Evolutionary conservation across 805 yeast genomes (phyloP).

Genomic region (Zygotorulaspora chibaensis): DNA sequence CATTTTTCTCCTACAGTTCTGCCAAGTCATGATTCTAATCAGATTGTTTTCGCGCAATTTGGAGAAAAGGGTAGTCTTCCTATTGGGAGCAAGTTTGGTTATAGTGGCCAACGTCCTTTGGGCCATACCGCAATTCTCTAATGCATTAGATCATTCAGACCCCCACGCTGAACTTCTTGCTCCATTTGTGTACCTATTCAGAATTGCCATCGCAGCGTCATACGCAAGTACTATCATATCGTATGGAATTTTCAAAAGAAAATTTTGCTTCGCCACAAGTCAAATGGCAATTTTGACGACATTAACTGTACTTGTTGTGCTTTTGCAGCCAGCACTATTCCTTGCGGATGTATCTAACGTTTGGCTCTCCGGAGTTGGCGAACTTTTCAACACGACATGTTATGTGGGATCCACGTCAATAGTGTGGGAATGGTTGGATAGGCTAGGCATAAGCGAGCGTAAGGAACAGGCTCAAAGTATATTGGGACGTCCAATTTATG

Average conservation of each 20-base stretch:
- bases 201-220: slow-evolving; percentile 66
- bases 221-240: slow-evolving; percentile 62
- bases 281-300: slow-evolving; percentile 52
- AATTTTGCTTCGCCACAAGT: slow-evolving; percentile 43
- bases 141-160: slow-evolving; percentile 12
- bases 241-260: slow-evolving; percentile 48
- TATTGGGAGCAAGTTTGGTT: slow-evolving; percentile 52
- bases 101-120: slow-evolving; percentile 59
- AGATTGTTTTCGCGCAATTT: slow-evolving; percentile 60
- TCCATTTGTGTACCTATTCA: slow-evolving; percentile 66
- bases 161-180: slow-evolving; percentile 54
- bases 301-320: slow-evolving; percentile 50
- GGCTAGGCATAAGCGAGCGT: slow-evolving; percentile 53
- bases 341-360: slow-evolving; percentile 71
- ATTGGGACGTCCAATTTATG: slow-evolving; percentile 69
- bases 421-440: slow-evolving; percentile 84
- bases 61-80: slow-evolving; percentile 61
- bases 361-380: slow-evolving; percentile 72
- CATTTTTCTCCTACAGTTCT: slow-evolving; percentile 53
- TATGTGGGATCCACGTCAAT: slow-evolving; percentile 66
- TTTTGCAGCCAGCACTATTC: slow-evolving; percentile 64
- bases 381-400: slow-evolving; percentile 67
- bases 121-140: slow-evolving; percentile 49
- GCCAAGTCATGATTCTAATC: slow-evolving; percentile 70
- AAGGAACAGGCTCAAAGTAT: slow-evolving; percentile 64